Conservation (phyloP, 805 yeast species). For the Kregervanrija fluxuum region DNA sequence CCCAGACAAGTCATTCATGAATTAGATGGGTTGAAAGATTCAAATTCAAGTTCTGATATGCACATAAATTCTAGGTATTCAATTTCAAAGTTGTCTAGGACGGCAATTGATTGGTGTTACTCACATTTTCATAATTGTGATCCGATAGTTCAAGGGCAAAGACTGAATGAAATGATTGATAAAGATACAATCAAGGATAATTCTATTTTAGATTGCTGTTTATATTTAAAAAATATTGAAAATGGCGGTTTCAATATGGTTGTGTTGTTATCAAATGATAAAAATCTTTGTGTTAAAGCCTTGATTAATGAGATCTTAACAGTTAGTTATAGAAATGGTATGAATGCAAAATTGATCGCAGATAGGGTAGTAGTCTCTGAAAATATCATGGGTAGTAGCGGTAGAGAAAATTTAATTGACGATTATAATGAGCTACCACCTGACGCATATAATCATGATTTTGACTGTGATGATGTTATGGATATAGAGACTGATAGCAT, state of each 20-base stretch:
- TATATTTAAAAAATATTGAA: conserved; percentile 41
- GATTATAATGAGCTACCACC: not conserved
- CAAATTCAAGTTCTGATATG: conserved; percentile 16
- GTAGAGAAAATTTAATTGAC: conserved; percentile 6
- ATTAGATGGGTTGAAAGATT: conserved; percentile 72
- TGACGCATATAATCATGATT: not conserved
- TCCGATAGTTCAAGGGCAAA: conserved; percentile 58
- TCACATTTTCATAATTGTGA: conserved; percentile 44
- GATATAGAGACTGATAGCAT: conserved; percentile 8
- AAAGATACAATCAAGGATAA: conserved; percentile 54
- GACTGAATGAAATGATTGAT: conserved; percentile 44
- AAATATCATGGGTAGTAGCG: conserved; percentile 2
- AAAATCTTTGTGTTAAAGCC: conserved; percentile 75
- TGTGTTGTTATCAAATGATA: conserved; percentile 72
- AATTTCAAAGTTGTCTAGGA: conserved; percentile 42
- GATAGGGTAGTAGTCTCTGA: conserved; percentile 32
- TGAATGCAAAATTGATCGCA: conserved; percentile 40
- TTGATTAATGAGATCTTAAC: conserved; percentile 59
- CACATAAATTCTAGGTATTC: conserved; percentile 5
- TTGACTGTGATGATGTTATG: conserved; percentile 13
- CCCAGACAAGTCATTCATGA: conserved; percentile 70
- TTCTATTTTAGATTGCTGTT: conserved; percentile 78
- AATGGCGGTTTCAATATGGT: conserved; percentile 33
- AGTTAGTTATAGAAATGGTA: conserved; percentile 40
- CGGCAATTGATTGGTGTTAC: conserved; percentile 77